Base-by-base conservation (phyloP, 2,329 filamentous ascomycete genomes). In the Sclerotiophoma versabilis region DNA sequence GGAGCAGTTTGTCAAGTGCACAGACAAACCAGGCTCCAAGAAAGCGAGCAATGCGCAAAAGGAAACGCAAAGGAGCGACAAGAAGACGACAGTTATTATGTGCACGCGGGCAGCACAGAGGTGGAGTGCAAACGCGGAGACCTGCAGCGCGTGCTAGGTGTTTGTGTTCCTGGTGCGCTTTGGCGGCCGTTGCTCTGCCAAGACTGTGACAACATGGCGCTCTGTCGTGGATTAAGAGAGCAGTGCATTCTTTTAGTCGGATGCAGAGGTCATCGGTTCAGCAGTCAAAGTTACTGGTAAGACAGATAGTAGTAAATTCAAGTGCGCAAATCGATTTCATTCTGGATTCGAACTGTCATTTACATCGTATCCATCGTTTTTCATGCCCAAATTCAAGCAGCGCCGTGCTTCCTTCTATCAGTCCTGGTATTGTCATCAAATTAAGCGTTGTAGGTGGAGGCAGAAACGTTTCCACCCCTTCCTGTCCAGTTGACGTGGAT, bases 401-500 rank as follows among this genome's bases (percentile, higher is more conserved):
- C 57, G 41, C 45, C 49, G 42, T 43, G 50, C 55, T 50, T 55
- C 39, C 38, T 45, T 50, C 41, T 54, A 53, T 49, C 44, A 59
- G 42, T 44, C 50, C 25, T 39, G 59, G 58, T 58, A 58, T 59
- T 56, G 57, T 45, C 49, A 33, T 48, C 48, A 56, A 52, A 62
- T 64, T 96, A 98, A 84, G 91, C 95, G 81, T 92, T 90, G 86
- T 99, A 99, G 69, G 93, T 98, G 46, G 93, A 96, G 72, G 95
- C 95, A 69, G 92, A 96, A 65, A 99, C 90, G 76, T 98, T 95
- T 75, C 95, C 95, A 76, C 95, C 95, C 77, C 95, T 90, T 72
- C 95, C 95, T 69, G 95, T 99, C 95, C 95, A 99, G 91, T 99
- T 99, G 79, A 98, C 92, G 86, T 99, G 95, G 76, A 93, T 95